Percentiles rank a stretch among this genome's conserved stretches.
These are phyloP conservation scores for Novymonas esmeraldas DNA, from an alignment of 208 protist species.

Conservation along the genomic window DNA sequence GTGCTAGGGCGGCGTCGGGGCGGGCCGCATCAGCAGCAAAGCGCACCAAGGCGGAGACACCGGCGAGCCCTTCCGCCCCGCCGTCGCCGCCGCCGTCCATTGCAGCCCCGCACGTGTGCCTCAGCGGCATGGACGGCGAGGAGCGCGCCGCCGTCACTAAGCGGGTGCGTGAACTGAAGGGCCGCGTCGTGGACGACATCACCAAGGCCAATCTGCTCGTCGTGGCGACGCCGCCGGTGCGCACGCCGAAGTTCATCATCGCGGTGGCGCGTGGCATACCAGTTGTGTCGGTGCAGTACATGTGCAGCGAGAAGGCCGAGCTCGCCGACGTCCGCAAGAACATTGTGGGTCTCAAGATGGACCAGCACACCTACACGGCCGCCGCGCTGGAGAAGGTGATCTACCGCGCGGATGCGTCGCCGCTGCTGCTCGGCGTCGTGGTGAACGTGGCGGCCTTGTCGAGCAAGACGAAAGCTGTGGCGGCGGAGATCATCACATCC, in stretches of 20 bases:
- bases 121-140: slow-evolving; percentile 69
- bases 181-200: slow-evolving; percentile 56
- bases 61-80: background rate
- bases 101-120: slow-evolving; percentile 43
- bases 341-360: slow-evolving; percentile 55
- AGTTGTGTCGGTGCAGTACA: slow-evolving; percentile 55
- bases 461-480: slow-evolving; percentile 40
- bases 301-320: slow-evolving; percentile 33
- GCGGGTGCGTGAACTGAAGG: slow-evolving; percentile 40
- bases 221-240: slow-evolving; percentile 52
- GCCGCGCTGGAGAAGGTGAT: slow-evolving; percentile 52
- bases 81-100: background rate
- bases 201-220: slow-evolving; percentile 63
- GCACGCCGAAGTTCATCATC: slow-evolving; percentile 89
- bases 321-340: slow-evolving; percentile 20
- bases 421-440: slow-evolving; percentile 42
- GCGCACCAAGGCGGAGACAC: slow-evolving; percentile 11
- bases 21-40: background rate
- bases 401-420: slow-evolving; percentile 28
- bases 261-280: slow-evolving; percentile 78
- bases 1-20: too few species aligned
- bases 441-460: slow-evolving; percentile 54
- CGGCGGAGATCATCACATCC: slow-evolving; percentile 67
- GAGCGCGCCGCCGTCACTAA: slow-evolving; percentile 42
- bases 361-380: slow-evolving; percentile 50